Evolutionary conservation across 2,329 filamentous ascomycete genomes (phyloP).

Genomic region (Colletotrichum tanaceti): DNA sequence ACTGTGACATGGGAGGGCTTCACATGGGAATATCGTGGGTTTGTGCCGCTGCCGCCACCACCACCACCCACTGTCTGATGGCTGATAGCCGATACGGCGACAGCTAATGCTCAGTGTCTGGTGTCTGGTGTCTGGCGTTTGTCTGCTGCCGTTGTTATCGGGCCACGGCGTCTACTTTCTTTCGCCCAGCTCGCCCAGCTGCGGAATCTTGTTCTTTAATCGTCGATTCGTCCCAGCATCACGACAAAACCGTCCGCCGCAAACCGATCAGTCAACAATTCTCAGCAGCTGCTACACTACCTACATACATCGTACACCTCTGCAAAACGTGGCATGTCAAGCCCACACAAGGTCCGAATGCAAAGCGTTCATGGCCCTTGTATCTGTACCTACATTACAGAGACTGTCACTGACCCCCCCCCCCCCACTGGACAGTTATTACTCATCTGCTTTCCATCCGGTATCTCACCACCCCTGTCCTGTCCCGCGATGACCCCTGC

Average conservation of each 20-base stretch:
- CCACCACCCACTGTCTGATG: too few relatives aligned
- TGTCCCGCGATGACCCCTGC: constrained; percentile 13
- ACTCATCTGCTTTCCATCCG: background rate
- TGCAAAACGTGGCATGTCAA: constrained; percentile 9
- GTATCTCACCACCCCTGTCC: constrained; percentile 13
- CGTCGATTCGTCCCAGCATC: background rate
- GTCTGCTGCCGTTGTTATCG: background rate
- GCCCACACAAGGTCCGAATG: constrained; percentile 35
- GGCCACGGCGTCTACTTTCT: background rate
- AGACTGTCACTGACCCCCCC: too few relatives aligned
- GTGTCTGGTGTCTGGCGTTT: background rate
- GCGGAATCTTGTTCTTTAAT: background rate
- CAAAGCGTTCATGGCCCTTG: constrained; percentile 20
- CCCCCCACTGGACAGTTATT: constrained; percentile 1
- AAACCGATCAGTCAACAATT: background rate
- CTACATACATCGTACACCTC: too few relatives aligned
- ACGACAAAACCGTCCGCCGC: background rate
- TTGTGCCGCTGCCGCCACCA: background rate
- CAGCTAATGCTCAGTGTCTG: too few relatives aligned
- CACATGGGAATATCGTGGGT: constrained; percentile 2
- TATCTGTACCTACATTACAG: background rate
- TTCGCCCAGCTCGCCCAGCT: background rate
- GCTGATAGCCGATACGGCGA: too few relatives aligned
- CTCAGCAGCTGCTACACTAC: background rate
- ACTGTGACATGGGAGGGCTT: constrained; percentile 27